These are phyloP conservation scores for Pleurotus djamor DNA, from an alignment of 768 basidiomycete species.

Conservation along the genomic window DNA sequence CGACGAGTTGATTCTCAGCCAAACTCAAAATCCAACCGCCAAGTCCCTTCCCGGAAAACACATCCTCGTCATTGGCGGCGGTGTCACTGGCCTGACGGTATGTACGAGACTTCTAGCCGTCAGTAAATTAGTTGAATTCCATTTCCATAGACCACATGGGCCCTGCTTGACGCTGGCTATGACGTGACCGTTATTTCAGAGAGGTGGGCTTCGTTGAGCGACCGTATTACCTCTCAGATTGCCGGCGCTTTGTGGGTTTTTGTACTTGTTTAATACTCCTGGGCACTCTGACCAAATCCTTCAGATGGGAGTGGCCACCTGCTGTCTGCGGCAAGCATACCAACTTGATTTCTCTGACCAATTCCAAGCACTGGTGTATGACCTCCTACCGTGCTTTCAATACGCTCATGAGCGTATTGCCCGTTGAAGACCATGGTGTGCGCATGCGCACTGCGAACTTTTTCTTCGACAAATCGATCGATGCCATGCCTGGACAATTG, in stretches of 20 bases:
- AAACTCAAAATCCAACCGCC: not conserved
- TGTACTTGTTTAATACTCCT: not conserved
- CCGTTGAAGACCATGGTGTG: conserved; percentile 24
- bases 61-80: not conserved
- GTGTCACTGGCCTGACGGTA: not conserved
- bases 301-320: conserved; percentile 36
- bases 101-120: not conserved
- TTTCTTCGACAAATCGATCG: conserved; percentile 26
- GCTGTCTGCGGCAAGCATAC: conserved; percentile 37
- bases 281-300: not conserved
- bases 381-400: conserved; percentile 30
- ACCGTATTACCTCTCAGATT: conserved; percentile 20
- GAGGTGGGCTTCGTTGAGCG: conserved; percentile 15
- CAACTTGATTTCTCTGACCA: conserved; percentile 26
- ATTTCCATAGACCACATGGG: conserved; percentile 20
- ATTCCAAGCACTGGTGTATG: conserved; percentile 33
- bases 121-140: not conserved
- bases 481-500: conserved; percentile 22
- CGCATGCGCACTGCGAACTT: conserved; percentile 30
- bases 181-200: conserved; percentile 28
- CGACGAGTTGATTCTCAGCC: not conserved
- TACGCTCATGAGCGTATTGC: conserved; percentile 14
- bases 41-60: not conserved
- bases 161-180: conserved; percentile 30
- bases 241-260: conserved; percentile 23